These are phyloP conservation scores for Russula lepida DNA, from an alignment of 768 basidiomycete genomes.

Conservation along the genomic window DNA sequence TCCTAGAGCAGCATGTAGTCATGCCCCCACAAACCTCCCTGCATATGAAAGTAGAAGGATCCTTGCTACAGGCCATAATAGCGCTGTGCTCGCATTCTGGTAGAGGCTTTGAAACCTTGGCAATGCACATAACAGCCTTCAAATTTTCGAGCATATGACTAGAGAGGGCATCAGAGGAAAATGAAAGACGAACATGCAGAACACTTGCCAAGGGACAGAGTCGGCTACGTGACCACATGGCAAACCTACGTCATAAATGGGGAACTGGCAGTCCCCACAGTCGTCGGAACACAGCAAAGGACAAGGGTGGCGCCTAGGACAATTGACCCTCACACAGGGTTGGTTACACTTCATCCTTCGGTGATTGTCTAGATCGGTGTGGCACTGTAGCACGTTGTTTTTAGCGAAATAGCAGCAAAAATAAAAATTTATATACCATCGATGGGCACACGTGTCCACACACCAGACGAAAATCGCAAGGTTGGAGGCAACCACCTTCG, in stretches of 20 bases:
- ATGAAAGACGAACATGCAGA: neutral
- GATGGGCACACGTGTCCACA: slow-evolving; percentile 30
- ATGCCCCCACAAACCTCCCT: slow-evolving; percentile 22
- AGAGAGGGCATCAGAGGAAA: neutral
- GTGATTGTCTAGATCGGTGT: slow-evolving; percentile 23
- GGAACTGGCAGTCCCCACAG: slow-evolving; percentile 26
- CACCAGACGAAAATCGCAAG: slow-evolving; percentile 24
- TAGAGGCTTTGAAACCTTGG: slow-evolving; percentile 24
- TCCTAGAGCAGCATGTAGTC: slow-evolving; percentile 26
- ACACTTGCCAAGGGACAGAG: slow-evolving; percentile 26
- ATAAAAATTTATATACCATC: slow-evolving; percentile 17
- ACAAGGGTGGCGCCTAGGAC: slow-evolving; percentile 26
- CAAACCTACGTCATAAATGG: slow-evolving; percentile 21
- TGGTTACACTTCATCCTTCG: slow-evolving; percentile 22
- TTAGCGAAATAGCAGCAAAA: neutral
- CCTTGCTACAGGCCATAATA: slow-evolving; percentile 16
- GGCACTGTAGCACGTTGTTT: slow-evolving; percentile 11
- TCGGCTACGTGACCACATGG: slow-evolving; percentile 25
- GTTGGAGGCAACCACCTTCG: slow-evolving; percentile 27
- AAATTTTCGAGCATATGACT: slow-evolving; percentile 26
- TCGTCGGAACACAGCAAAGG: slow-evolving; percentile 24
- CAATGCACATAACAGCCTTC: slow-evolving; percentile 22
- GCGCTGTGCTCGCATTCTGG: slow-evolving; percentile 28
- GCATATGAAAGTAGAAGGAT: slow-evolving; percentile 22
- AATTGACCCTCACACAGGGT: slow-evolving; percentile 22